These are phyloP conservation scores for Ganoderma lingzhi DNA, from an alignment of 1,284 basidiomycete species.

Conservation along the genomic window DNA sequence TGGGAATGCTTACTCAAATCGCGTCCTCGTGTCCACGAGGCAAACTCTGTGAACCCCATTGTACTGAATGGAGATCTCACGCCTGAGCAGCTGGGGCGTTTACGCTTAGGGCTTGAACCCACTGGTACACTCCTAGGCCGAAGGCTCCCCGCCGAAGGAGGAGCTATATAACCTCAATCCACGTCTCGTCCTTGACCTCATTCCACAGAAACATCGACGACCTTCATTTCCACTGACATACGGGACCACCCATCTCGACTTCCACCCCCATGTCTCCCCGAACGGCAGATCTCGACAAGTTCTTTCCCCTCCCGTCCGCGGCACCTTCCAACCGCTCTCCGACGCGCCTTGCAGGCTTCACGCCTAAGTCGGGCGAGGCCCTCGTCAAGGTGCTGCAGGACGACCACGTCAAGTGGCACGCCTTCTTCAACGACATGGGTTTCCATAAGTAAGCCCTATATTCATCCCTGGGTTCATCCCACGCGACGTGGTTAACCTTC, in stretches of 20 bases:
- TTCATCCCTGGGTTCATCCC: background rate
- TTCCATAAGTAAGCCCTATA: constrained; percentile 59
- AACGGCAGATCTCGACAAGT: constrained; percentile 2
- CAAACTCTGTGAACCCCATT: background rate
- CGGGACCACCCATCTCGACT: background rate
- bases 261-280: background rate
- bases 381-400: constrained; percentile 49
- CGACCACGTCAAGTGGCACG: constrained; percentile 65
- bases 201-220: background rate
- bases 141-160: background rate
- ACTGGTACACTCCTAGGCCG: background rate
- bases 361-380: background rate
- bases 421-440: constrained; percentile 65
- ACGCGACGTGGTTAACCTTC: background rate
- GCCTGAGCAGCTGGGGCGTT: background rate
- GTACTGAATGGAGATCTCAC: background rate
- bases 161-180: background rate
- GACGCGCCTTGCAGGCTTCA: background rate
- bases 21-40: background rate
- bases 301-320: constrained; percentile 1
- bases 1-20: constrained; percentile 6
- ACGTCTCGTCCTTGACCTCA: background rate
- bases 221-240: background rate
- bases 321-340: background rate
- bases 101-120: background rate